These are phyloP conservation scores for Boletus sensibilis DNA, from an alignment of 768 basidiomycete species.

Conservation along the genomic window DNA sequence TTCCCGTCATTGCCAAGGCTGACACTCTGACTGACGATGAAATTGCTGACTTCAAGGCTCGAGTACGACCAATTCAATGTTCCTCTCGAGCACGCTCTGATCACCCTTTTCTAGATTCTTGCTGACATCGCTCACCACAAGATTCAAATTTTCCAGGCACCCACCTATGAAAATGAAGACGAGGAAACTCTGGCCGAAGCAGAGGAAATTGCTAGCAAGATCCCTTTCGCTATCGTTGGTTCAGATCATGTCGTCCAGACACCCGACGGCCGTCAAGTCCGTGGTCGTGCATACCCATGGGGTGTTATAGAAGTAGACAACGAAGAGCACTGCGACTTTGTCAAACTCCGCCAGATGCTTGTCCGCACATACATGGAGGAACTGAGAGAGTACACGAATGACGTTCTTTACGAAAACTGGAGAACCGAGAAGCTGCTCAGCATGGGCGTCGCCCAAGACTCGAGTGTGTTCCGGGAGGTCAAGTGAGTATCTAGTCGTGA, in stretches of 20 bases:
- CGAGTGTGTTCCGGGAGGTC: conserved; percentile 97
- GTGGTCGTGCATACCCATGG: conserved; percentile 97
- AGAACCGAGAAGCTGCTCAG: conserved; percentile 91
- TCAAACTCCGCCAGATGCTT: conserved; percentile 99
- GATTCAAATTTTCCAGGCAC: conserved; percentile 98
- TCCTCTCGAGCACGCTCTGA: not conserved
- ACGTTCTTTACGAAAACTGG: conserved; percentile 97
- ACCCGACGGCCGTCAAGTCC: conserved; percentile 86
- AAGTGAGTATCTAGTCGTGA: conserved; percentile 61
- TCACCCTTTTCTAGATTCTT: conserved; percentile 59
- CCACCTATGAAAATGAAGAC: conserved; percentile 96
- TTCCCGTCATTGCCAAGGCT: conserved; percentile 97
- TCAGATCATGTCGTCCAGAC: conserved; percentile 82
- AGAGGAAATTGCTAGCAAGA: conserved; percentile 97
- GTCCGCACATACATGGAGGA: conserved; percentile 99
- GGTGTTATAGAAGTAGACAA: conserved; percentile 99
- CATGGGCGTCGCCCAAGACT: conserved; percentile 98
- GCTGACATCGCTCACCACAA: conserved; percentile 93
- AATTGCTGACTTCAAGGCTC: conserved; percentile 86
- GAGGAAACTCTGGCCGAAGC: conserved; percentile 97
- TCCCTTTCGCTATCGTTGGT: conserved; percentile 97
- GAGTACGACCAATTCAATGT: conserved; percentile 49
- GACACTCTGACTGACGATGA: conserved; percentile 98
- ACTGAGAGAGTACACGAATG: conserved; percentile 94
- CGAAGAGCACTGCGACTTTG: conserved; percentile 98